A percentile compares a stretch with the other conserved stretches of the same genome.
phyloP scores from a whole-genome alignment of 2,329 filamentous ascomycete genomes.

The Nannizziopsis barbatae region DNA sequence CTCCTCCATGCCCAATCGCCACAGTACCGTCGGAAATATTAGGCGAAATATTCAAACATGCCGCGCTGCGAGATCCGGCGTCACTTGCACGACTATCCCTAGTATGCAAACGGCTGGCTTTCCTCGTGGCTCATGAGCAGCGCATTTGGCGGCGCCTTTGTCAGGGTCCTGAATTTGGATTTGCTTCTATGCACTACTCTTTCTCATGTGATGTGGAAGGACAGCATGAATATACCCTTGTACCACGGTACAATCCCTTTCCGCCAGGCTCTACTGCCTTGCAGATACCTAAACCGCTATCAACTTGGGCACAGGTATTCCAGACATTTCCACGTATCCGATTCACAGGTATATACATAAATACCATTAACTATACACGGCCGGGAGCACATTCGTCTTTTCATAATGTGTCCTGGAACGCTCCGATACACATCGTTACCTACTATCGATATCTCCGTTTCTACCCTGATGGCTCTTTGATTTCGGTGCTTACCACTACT shows the following conservation, averaged over 20 bases:
- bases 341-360: constrained; percentile 94
- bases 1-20: constrained; percentile 70
- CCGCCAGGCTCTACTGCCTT: constrained; percentile 26
- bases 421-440: constrained; percentile 83
- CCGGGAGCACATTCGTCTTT: constrained; percentile 58
- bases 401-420: constrained; percentile 60
- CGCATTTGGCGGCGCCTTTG: constrained; percentile 74
- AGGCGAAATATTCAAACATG: constrained; percentile 62
- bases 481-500: constrained; percentile 67
- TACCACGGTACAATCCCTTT: constrained; percentile 28
- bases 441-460: constrained; percentile 97
- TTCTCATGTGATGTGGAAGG: constrained; percentile 54
- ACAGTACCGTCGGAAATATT: constrained; percentile 73
- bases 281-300: constrained; percentile 28
- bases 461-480: constrained; percentile 74
- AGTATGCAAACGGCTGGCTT: constrained; percentile 81
- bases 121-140: constrained; percentile 72
- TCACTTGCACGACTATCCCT: constrained; percentile 63
- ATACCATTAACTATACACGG: constrained; percentile 88
- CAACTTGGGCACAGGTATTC: constrained; percentile 56
- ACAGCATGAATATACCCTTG: constrained; percentile 26
- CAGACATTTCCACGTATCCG: constrained; percentile 71
- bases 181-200: constrained; percentile 69
- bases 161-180: constrained; percentile 60
- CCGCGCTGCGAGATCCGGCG: constrained; percentile 64